Conservation (phyloP, 2,329 filamentous ascomycete species). For the Clonostachys rhizophaga region DNA sequence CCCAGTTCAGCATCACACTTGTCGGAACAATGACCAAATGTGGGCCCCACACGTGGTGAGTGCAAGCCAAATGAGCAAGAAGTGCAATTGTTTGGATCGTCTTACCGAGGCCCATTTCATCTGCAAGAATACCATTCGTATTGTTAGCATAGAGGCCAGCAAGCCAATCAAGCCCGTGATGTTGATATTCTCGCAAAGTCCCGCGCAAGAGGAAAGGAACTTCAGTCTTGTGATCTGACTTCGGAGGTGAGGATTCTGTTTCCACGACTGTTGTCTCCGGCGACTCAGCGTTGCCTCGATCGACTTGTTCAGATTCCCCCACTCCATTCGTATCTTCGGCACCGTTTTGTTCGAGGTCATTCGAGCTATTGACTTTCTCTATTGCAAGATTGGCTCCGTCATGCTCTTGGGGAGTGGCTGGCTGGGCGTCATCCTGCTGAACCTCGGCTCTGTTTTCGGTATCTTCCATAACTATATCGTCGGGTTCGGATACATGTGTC, state of each 20-base stretch:
- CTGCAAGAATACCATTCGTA: constrained; percentile 93
- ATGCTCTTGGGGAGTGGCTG: too few relatives aligned
- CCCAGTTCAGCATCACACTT: constrained; percentile 98
- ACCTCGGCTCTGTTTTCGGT: too few relatives aligned
- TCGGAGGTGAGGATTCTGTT: not conserved
- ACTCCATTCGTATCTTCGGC: not conserved
- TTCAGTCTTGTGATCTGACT: constrained; percentile 54
- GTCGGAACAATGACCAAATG: constrained; percentile 96
- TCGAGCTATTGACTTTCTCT: too few relatives aligned
- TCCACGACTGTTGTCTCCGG: not conserved
- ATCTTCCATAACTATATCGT: too few relatives aligned
- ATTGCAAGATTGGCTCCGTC: too few relatives aligned
- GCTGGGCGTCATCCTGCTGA: too few relatives aligned
- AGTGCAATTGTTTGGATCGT: constrained; percentile 97
- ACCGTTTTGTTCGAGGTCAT: too few relatives aligned
- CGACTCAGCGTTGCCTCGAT: not conserved
- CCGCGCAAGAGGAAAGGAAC: constrained; percentile 82
- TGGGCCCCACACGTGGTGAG: constrained; percentile 90
- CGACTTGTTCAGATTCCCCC: not conserved
- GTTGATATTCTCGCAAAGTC: constrained; percentile 90
- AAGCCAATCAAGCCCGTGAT: constrained; percentile 95
- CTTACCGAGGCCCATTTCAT: constrained; percentile 98
- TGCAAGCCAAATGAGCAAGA: constrained; percentile 84
- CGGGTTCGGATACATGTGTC: too few relatives aligned
- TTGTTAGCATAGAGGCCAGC: constrained; percentile 86